Evolutionary conservation across 2,329 filamentous ascomycete species (phyloP).

Genomic region (Ampelomyces quisqualis): DNA sequence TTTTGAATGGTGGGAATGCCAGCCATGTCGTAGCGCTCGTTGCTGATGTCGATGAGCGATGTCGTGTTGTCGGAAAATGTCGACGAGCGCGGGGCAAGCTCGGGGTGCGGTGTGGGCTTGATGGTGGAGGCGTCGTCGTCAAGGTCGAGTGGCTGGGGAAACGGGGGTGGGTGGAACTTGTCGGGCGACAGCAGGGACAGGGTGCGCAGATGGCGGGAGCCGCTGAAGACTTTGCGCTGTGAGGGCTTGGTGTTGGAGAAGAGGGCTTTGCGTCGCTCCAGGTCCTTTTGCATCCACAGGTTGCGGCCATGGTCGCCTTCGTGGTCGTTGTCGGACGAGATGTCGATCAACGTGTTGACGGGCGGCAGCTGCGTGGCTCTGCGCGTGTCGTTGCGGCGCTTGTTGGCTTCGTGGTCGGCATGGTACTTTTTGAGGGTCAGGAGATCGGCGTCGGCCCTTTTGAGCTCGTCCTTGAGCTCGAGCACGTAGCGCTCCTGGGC

Average conservation of each 20-base stretch:
- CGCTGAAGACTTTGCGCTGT: conserved; percentile 62
- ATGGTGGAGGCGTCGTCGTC: conserved; percentile 25
- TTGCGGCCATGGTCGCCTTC: conserved; percentile 50
- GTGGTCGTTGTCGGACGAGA: conserved; percentile 33
- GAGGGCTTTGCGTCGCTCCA: conserved; percentile 72
- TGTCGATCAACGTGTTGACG: conserved; percentile 47
- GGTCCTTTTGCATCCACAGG: conserved; percentile 57
- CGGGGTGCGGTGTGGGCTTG: conserved; percentile 16
- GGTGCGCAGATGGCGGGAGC: conserved; percentile 62
- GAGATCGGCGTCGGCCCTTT: conserved; percentile 76
- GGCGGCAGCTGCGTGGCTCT: conserved; percentile 57
- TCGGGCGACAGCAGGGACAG: conserved; percentile 79
- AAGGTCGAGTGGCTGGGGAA: conserved; percentile 43
- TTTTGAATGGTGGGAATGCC: conserved; percentile 37
- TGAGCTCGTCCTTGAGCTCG: conserved; percentile 87
- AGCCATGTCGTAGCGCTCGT: conserved; percentile 35
- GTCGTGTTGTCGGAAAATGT: conserved; percentile 38
- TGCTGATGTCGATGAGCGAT: conserved; percentile 28
- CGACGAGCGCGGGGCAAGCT: conserved; percentile 21
- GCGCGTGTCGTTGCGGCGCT: conserved; percentile 69
- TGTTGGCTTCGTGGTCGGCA: conserved; percentile 72
- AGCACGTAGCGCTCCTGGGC: conserved; percentile 88
- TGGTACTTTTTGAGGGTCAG: conserved; percentile 78
- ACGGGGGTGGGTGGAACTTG: conserved; percentile 40
- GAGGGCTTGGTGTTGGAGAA: conserved; percentile 54